Evolutionary conservation across 192 early-diverging fungal species (phyloP), one percentile per base, ranked within the genome.

Genomic region (Phycomyces blakesleeanus): DNA sequence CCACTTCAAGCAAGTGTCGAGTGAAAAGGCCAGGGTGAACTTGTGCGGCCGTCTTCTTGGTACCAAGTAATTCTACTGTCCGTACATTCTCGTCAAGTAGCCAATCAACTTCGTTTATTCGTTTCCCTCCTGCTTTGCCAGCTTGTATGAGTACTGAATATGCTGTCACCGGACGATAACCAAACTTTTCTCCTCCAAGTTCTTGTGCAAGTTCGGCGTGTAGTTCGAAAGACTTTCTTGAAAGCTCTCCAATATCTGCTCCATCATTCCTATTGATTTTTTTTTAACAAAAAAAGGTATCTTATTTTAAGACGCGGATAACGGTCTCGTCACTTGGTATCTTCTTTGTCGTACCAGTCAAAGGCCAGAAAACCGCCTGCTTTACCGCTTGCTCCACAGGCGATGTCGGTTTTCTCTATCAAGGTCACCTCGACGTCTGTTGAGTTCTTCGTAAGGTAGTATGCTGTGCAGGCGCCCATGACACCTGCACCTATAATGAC

Each of bases 351-450:
- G 29, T 69, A 62, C 78, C 78, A 79, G 57, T 79, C 68, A 44
- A 61, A 61, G 40, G 78, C 64, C 16, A 81, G 60, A 56, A 81
- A 81, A 18, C 79, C 79, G 55, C 79, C 79, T 21, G 78, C 71
- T 54, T 74, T 76, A 6, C 79, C 79, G 16, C 73, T 76, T 18
- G 75, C 74, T n/a, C 64, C 74, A 25, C 62, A 65, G 9, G 75
- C 79, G 26, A 81, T 67, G 15, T 51, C 69, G 8, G 71, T 71
- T 53, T 69, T 62, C 51, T 81, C 79, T 44, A 81, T 52, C 9
- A 81, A 61, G 0, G 79, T 81, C 2, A 81, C 54, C 44, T 61
- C 52, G 14, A 71, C 24, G 20, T 55, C 51, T 0, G 62, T 61
- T 16, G 58, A 56, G 2, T 63, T 50, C 16, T 27, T 40, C 59